phyloP scores from a whole-genome alignment of 1,139 yeast species.

The Kurtzmaniella natalensis region DNA sequence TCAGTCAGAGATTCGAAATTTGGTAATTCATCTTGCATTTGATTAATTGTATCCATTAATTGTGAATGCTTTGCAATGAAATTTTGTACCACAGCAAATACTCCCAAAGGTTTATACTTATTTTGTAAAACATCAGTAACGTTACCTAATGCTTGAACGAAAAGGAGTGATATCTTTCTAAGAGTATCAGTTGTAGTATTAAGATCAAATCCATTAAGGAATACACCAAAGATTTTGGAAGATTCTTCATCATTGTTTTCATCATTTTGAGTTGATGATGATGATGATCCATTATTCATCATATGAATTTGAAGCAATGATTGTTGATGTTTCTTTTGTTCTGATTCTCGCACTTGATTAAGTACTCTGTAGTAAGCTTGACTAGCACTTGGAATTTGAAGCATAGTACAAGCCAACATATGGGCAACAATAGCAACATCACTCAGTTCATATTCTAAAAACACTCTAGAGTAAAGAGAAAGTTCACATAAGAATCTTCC shows the following conservation, averaged over 20 bases:
- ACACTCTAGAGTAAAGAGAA: constrained; percentile 67
- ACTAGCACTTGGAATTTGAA: constrained; percentile 40
- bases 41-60: constrained; percentile 6
- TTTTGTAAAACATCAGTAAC: constrained; percentile 54
- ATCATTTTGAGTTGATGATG: too few species aligned
- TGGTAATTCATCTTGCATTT: constrained; percentile 5
- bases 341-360: constrained; percentile 15
- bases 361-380: constrained; percentile 22
- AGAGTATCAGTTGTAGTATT: constrained; percentile 35
- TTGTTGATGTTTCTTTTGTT: constrained; percentile 7
- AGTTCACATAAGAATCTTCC: constrained; percentile 72
- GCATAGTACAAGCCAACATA: constrained; percentile 66
- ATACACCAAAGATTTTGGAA: constrained; percentile 46
- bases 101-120: constrained; percentile 47
- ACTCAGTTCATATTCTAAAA: constrained; percentile 58
- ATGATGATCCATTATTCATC: constrained; percentile 7
- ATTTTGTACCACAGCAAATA: constrained; percentile 34
- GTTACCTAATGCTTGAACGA: constrained; percentile 41
- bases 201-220: constrained; percentile 47
- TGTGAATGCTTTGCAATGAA: constrained; percentile 18
- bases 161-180: constrained; percentile 41
- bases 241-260: constrained; percentile 24
- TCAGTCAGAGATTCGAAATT: constrained; percentile 4
- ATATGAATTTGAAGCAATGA: constrained; percentile 10
- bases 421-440: constrained; percentile 67